Conservation (phyloP, 768 basidiomycete species). For the Trametes cinnabarina region DNA sequence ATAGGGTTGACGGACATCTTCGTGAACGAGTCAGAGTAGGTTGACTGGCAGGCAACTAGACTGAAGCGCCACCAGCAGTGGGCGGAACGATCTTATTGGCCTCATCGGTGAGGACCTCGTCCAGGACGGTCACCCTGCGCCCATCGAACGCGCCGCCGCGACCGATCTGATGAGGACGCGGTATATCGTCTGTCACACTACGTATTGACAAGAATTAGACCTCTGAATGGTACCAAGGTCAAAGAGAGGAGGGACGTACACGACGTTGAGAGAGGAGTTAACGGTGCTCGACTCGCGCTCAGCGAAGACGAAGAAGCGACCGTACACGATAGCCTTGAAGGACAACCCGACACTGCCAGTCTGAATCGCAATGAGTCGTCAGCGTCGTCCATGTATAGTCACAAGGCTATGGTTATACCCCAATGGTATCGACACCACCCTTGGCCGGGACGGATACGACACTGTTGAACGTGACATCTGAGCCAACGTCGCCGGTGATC, state of each 20-base stretch:
- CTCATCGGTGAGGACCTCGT: conserved; percentile 16
- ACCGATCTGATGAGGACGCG: conserved; percentile 11
- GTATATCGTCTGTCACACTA: conserved; percentile 14
- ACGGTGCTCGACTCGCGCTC: conserved; percentile 23
- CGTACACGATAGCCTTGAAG: conserved; percentile 25
- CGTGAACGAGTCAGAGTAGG: no score
- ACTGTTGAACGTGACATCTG: conserved; percentile 30
- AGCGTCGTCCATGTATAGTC: not conserved
- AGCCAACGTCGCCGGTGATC: conserved; percentile 25
- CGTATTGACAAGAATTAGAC: not conserved
- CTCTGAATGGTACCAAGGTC: no score
- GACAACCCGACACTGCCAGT: conserved; percentile 27
- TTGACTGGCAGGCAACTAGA: no score
- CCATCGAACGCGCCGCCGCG: conserved; percentile 17
- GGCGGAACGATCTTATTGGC: conserved; percentile 8
- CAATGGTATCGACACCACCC: conserved; percentile 1
- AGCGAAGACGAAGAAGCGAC: conserved; percentile 22
- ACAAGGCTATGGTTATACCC: not conserved
- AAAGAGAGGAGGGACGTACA: conserved; percentile 15
- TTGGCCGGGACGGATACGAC: conserved; percentile 31
- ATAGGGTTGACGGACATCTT: no score
- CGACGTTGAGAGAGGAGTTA: conserved; percentile 29
- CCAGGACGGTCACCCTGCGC: conserved; percentile 12
- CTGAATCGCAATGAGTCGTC: not conserved
- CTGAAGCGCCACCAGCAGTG: not conserved